Evolutionary conservation across 805 yeast genomes (phyloP), one percentile per base, ranked within the genome.

Genomic region (Martiniozyma abietophila): DNA sequence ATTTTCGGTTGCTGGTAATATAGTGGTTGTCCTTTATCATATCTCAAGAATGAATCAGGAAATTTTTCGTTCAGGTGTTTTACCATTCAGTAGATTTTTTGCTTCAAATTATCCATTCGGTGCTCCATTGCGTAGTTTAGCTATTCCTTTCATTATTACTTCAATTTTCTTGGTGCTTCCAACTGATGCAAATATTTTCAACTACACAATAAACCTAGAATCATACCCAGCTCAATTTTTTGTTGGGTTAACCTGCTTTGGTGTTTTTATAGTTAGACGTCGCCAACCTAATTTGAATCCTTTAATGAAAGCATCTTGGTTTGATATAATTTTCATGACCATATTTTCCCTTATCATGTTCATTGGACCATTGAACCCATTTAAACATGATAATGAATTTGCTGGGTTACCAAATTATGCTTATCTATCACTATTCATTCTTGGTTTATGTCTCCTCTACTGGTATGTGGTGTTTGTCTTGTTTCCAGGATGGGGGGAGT

Each of bases 11-110:
- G 78, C 69, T 3, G 76, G 78, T 2, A 72, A 72, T 42, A 64
- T 71, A 5, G 63, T 71, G 40, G 74, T 71, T 14, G 78, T 72
- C 6, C 44, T 71, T 26, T 72, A 69, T 46, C 66, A 71, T 12
- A 61, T 69, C 15, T 68, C 75, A 2, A 55, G 78, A 40, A 64
- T 68, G 49, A 67, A 67, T 41, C 79, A 72, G 47, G 79, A 72
- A 46, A 69, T 68, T 1, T 72, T 72, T 46, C 48, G 76, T 17
- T 76, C 70, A 41, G 77, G 77, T 0, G 69, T 61, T 43, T 50
- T 72, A 18, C 79, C 79, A 4, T 63, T 54, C 31, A 68, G 76
- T 8, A 46, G 44, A 19, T 55, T 65, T 38, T 68, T 72, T 64
- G 66, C 76, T 2, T 67, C 76, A 4, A 72, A 71, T 41, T 61